Evolutionary conservation across 1,139 yeast genomes (phyloP), one percentile per base, ranked within the genome.

Genomic region (Protomyces macrosporus): DNA sequence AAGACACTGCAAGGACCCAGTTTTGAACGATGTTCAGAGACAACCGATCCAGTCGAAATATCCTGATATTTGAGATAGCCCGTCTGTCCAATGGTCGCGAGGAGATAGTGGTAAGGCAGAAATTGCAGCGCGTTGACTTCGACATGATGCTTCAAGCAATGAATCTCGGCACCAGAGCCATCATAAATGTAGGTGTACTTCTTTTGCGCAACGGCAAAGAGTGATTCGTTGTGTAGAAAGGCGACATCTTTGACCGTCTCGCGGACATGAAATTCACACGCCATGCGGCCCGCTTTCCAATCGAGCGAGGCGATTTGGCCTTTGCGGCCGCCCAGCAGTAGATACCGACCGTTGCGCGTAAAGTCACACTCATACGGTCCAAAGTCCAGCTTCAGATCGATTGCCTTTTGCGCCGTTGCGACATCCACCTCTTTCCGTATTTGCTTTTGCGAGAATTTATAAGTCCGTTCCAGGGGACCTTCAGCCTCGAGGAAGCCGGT

Each of bases 261-360:
- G 70, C 87, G 86, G 35, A 95, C 78, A 72, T 89, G 84, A 63
- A 95, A 75, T 74, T 95, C 99, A 62, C 95, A 85, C 65, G 84
- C 86, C 55, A 93, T 77, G 54, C 78, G 79, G 10, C 98, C 98
- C 55, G 85, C 84, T 73, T 95, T 84, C 98, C 98, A 95, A 76
- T 95, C 97, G 78, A 95, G 86, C 3, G 95, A 84, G 0, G 98
- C 98, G 63, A 95, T 85, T 78, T 95, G 98, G 2, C 99, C 99
- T 73, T 90, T 90, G 57, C 80, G 79, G 16, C 99, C 98, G 10
- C 93, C 95, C 40, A 95, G 78, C 59, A 95, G 79, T 63, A 95
- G 75, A 68, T 86, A 87, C 68, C 96, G 84, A 63, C 99, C 98
- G 70, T 90, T 90, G 73, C 95, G 80, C 3, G 93, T 82, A 74